These are phyloP conservation scores for Saturnispora sekii DNA, from an alignment of 805 yeast species.

Conservation along the genomic window DNA sequence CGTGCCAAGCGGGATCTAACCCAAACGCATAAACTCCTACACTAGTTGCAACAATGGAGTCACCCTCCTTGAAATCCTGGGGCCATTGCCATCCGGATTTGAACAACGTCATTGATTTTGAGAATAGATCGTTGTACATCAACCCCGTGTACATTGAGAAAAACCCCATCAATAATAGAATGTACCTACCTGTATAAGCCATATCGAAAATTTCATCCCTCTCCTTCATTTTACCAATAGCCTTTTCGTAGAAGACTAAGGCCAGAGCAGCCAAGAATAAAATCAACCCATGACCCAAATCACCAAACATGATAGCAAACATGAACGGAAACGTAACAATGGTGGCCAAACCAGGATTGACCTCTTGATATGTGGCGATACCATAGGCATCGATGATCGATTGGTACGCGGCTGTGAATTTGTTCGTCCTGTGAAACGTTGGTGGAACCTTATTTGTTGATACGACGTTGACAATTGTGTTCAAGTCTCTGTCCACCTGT, in stretches of 20 bases:
- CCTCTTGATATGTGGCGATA: slow-evolving; percentile 64
- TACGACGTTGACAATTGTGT: slow-evolving; percentile 49
- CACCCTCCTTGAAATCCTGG: slow-evolving; percentile 38
- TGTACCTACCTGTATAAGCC: slow-evolving; percentile 67
- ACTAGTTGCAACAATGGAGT: slow-evolving; percentile 37
- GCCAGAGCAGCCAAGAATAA: slow-evolving; percentile 45
- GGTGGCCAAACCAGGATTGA: slow-evolving; percentile 68
- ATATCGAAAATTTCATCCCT: slow-evolving; percentile 70
- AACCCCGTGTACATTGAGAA: slow-evolving; percentile 71
- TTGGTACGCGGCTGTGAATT: slow-evolving; percentile 62
- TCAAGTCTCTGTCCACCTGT: slow-evolving; percentile 32
- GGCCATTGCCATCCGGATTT: slow-evolving; percentile 67
- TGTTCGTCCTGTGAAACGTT: slow-evolving; percentile 60
- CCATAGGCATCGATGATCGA: slow-evolving; percentile 71
- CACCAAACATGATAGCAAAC: slow-evolving; percentile 83
- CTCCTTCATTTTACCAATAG: slow-evolving; percentile 40
- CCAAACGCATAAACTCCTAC: slow-evolving; percentile 53
- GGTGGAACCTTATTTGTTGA: slow-evolving; percentile 62
- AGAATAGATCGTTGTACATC: slow-evolving; percentile 62
- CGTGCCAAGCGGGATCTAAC: slow-evolving; percentile 70
- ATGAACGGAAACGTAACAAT: slow-evolving; percentile 70
- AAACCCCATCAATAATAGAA: slow-evolving; percentile 57
- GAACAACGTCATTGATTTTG: slow-evolving; percentile 60
- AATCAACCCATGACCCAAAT: slow-evolving; percentile 67
- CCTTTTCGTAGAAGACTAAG: slow-evolving; percentile 46